Evolutionary conservation across 768 basidiomycete genomes (phyloP).

Genomic region (Fibroporia radiculosa): DNA sequence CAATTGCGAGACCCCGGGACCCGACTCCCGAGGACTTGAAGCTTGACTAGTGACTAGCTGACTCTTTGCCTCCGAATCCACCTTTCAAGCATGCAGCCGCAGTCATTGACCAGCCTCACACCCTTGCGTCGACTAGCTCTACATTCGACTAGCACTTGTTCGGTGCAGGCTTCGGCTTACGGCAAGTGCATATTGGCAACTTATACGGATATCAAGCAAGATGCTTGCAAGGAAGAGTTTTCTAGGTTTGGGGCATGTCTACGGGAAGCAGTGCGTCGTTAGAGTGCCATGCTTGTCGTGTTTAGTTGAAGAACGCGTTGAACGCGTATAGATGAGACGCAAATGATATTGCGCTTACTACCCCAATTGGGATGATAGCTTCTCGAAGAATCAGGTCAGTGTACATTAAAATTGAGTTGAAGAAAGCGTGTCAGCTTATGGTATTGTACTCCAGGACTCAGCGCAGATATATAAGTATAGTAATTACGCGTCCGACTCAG

Average conservation of each 20-base stretch:
- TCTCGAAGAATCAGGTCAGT: no score
- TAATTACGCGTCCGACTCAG: no score
- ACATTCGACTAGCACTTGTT: constrained; percentile 66
- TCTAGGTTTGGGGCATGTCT: constrained; percentile 77
- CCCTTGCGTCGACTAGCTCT: constrained; percentile 62
- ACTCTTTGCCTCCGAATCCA: no score
- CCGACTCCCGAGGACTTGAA: no score
- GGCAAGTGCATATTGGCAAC: constrained; percentile 81
- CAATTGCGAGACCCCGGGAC: no score
- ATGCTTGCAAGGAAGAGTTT: constrained; percentile 82
- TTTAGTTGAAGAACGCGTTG: background rate
- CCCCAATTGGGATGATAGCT: background rate
- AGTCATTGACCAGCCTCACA: constrained; percentile 25
- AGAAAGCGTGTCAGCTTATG: no score
- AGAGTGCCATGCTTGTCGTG: background rate
- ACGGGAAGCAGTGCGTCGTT: constrained; percentile 56
- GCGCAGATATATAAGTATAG: no score
- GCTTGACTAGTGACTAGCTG: no score
- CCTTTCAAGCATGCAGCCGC: constrained; percentile 12
- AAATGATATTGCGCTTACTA: constrained; percentile 44
- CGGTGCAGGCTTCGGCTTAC: constrained; percentile 67
- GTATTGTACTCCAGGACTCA: no score
- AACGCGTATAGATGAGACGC: constrained; percentile 44
- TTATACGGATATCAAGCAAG: constrained; percentile 79
- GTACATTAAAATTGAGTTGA: no score